A percentile compares a stretch with the other conserved stretches of the same genome.
Conservation (phyloP, 2,329 filamentous ascomycete genomes). For the Parafenestella ontariensis region DNA sequence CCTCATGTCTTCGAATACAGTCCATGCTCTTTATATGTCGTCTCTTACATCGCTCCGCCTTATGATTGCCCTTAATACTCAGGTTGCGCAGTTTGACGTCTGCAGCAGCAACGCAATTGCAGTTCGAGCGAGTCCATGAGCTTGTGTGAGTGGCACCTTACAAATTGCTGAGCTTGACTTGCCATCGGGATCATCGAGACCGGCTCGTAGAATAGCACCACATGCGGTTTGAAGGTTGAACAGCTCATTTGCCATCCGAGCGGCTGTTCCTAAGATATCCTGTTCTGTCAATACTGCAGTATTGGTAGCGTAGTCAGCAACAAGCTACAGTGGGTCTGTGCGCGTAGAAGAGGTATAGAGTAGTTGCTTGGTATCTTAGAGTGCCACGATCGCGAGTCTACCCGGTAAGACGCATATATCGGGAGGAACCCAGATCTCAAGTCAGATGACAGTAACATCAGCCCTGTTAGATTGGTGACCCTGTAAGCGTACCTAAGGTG, state of each 20-base stretch:
- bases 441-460: conserved; percentile 3
- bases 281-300: not conserved
- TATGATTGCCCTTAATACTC: conserved; percentile 2
- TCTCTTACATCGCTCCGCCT: not conserved
- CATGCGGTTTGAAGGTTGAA: not conserved
- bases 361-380: conserved; percentile 2
- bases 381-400: conserved; percentile 28
- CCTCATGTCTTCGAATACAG: not conserved
- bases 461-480: not conserved
- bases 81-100: conserved; percentile 21
- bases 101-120: conserved; percentile 15
- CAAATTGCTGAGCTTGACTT: conserved; percentile 5
- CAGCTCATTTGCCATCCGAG: not conserved
- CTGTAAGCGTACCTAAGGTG: not conserved
- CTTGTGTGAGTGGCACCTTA: conserved; percentile 23
- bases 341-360: conserved; percentile 16
- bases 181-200: conserved; percentile 13
- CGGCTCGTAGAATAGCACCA: conserved; percentile 13
- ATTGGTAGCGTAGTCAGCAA: not conserved
- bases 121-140: conserved; percentile 6
- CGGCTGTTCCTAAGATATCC: conserved; percentile 11
- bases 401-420: conserved; percentile 8
- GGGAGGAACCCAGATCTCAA: conserved; percentile 4
- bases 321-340: conserved; percentile 8
- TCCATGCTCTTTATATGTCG: conserved; percentile 2